These are phyloP conservation scores for Pseudocercospora pini-densiflorae DNA, from an alignment of 2,329 filamentous ascomycete genomes.

Conservation along the genomic window DNA sequence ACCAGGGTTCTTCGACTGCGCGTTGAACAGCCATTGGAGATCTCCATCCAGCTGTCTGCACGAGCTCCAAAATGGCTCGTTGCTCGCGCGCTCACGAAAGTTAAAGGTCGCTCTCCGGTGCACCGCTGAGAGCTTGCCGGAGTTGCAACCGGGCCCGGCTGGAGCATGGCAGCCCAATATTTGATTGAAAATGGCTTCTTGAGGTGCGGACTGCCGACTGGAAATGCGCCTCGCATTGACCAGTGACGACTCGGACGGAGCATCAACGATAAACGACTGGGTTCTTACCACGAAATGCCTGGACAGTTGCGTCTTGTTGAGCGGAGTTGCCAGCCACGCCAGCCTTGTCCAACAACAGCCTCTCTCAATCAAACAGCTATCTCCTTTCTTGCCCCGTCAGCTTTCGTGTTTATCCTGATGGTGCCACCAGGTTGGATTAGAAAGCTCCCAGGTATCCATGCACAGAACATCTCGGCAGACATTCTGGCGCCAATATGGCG, in stretches of 20 bases:
- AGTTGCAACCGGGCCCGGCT: neutral
- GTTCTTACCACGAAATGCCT: neutral
- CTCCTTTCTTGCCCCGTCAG: neutral
- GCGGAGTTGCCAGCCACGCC: neutral
- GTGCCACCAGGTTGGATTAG: neutral
- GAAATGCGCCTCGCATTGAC: neutral
- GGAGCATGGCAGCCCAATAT: neutral
- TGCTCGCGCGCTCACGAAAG: neutral
- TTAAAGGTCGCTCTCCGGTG: neutral
- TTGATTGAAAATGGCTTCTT: neutral
- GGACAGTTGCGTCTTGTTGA: neutral
- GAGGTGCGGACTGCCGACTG: neutral
- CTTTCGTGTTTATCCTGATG: neutral
- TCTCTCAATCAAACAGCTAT: neutral
- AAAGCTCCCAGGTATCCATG: neutral
- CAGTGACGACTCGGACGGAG: neutral
- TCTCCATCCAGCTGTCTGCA: neutral
- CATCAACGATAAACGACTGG: neutral
- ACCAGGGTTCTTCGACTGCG: neutral
- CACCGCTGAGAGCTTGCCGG: neutral
- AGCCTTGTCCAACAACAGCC: conserved; percentile 6
- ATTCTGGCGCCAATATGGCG: neutral
- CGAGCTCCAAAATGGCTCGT: conserved; percentile 4
- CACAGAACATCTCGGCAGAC: neutral
- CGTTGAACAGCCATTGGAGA: neutral